Base-by-base conservation (phyloP, 805 yeast genomes). In the Metschnikowia noctiluminum region DNA sequence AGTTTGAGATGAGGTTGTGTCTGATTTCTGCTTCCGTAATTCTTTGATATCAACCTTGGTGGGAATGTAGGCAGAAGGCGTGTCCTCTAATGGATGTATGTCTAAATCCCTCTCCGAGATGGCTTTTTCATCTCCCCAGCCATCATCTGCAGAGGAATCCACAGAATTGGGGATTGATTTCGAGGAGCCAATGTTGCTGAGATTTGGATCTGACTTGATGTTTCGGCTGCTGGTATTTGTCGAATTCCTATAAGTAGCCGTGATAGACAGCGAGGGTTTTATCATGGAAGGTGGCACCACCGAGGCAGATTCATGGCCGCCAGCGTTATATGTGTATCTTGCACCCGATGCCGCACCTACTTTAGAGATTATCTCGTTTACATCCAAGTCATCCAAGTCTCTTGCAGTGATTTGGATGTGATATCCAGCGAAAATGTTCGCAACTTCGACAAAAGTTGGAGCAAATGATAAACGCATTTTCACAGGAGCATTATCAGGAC, bases 361-460 rank as follows among this genome's bases (percentile, higher is more conserved):
- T 55, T 89, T 84, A 39, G 81, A 76, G 57, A 89, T 66, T 49
- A 94, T 79, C 51, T 87, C 95, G 27, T 77, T 77, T 39, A 87
- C 86, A 58, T 89, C 87, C 64, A 95, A 77, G 66, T 94, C 99
- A 62, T 90, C 96, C 38, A 80, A 74, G 62, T 89, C 96, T 70
- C 98, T 83, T n/a, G 98, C 98, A 42, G 97, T 90, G 56, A 94
- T 84, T 69, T 94, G 97, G 46, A 94, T 91, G 64, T 94, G 99
- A 70, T 92, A 94, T 41, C 96, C 96, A 57, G 77, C 76, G 61
- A 87, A 75, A 16, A 81, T 73, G 50, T 77, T 81, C 28, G 90
- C 80, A 16, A 87, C 87, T 37, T 84, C 87, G 37, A 88, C 89
- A 56, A 86, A 84, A 66, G 87, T 87, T 51, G 81, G 70, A 28